These are phyloP conservation scores for Heritiera fomes DNA, from an alignment of 345 rosid species.

Conservation along the genomic window DNA sequence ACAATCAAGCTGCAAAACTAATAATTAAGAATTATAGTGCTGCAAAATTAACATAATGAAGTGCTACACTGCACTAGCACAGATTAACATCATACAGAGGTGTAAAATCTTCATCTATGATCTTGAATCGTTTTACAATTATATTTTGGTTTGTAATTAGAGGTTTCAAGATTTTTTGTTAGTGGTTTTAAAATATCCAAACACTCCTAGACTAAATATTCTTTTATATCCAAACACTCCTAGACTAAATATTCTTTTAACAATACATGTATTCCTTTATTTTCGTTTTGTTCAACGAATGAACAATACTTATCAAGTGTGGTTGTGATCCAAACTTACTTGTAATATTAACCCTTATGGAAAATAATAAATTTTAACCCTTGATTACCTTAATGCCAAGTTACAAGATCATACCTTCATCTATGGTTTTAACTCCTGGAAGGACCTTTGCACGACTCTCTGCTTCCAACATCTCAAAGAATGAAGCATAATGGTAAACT, in stretches of 20 bases:
- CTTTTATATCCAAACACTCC: too few species aligned
- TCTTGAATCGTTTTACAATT: neutral
- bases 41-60: neutral
- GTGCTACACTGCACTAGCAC: neutral
- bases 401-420: slow-evolving; percentile 51
- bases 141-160: too few species aligned
- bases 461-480: slow-evolving; percentile 60
- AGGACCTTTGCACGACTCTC: slow-evolving; percentile 63
- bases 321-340: neutral
- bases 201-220: neutral
- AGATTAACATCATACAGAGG: neutral
- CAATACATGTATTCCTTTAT: too few species aligned
- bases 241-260: too few species aligned
- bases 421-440: slow-evolving; percentile 60
- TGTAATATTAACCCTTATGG: neutral
- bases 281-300: too few species aligned
- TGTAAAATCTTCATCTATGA: neutral
- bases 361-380: neutral
- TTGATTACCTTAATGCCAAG: neutral
- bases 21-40: neutral
- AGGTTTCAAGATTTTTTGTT: too few species aligned
- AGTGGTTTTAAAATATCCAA: neutral
- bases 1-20: too few species aligned
- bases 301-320: neutral
- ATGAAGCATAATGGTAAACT: slow-evolving; percentile 52